Evolutionary conservation across 164 flowering plant species (phyloP).

Genomic region (Aristolochia fimbriata): DNA sequence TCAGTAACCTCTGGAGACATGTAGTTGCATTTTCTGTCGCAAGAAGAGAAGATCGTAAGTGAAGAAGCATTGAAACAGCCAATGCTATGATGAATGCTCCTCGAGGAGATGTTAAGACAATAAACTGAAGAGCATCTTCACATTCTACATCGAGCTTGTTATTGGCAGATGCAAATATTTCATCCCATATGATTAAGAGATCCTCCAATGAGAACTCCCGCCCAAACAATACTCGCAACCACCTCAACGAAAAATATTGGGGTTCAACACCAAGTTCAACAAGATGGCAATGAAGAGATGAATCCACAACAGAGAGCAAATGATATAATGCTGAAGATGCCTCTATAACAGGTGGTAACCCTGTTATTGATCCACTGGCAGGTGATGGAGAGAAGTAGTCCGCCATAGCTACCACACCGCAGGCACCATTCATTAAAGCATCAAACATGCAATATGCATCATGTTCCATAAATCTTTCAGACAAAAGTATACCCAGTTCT

Average conservation of each 20-base stretch:
- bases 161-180: constrained; percentile 68
- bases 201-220: constrained; percentile 75
- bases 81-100: constrained; percentile 75
- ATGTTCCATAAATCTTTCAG: constrained; percentile 91
- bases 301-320: constrained; percentile 71
- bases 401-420: constrained; percentile 75
- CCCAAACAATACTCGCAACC: constrained; percentile 89
- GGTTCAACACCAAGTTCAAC: constrained; percentile 95
- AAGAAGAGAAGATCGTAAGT: constrained; percentile 74
- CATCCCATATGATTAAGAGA: constrained; percentile 85
- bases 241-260: constrained; percentile 91
- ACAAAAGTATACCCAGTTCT: constrained; percentile 79
- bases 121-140: constrained; percentile 28
- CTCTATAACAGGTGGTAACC: constrained; percentile 76
- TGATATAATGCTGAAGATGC: constrained; percentile 84
- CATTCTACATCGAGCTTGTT: constrained; percentile 12
- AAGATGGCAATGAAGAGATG: constrained; percentile 75
- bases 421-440: constrained; percentile 70
- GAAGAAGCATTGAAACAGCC: constrained; percentile 86
- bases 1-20: constrained; percentile 80
- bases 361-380: constrained; percentile 33
- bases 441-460: constrained; percentile 98
- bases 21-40: constrained; percentile 83
- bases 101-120: constrained; percentile 43
- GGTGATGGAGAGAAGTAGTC: constrained; percentile 66